Evolutionary conservation across 1,284 basidiomycete species (phyloP).

Genomic region (Pyrrhoderma noxium): DNA sequence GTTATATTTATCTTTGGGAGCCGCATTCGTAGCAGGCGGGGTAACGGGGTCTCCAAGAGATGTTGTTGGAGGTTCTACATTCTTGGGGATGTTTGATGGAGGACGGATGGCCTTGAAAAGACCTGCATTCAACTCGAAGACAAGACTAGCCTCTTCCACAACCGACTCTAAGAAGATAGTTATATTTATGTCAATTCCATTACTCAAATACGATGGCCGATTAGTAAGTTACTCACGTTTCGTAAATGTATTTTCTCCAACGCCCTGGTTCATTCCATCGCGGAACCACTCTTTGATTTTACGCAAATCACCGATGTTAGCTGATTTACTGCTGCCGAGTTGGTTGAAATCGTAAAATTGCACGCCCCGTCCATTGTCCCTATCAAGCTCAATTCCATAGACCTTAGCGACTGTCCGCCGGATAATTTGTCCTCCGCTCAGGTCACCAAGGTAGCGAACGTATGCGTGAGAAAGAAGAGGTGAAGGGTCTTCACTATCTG

Average conservation of each 20-base stretch:
- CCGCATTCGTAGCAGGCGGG: conserved; percentile 16
- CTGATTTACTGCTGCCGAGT: conserved; percentile 36
- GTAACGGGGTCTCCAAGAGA: conserved; percentile 19
- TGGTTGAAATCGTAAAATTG: conserved; percentile 71
- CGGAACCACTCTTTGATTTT: conserved; percentile 76
- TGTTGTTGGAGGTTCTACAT: conserved; percentile 18
- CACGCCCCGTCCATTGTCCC: conserved; percentile 40
- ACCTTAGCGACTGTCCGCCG: conserved; percentile 56
- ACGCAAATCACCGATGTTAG: conserved; percentile 52
- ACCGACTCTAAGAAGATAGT: conserved; percentile 30
- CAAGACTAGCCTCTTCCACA: conserved; percentile 58
- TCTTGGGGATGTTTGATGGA: conserved; percentile 3
- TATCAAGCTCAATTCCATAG: conserved; percentile 51
- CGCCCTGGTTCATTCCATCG: conserved; percentile 64
- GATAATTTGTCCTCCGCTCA: conserved; percentile 77
- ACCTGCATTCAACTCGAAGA: conserved; percentile 62
- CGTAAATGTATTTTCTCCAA: conserved; percentile 42
- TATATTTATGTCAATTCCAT: neutral
- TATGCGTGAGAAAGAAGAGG: conserved; percentile 71
- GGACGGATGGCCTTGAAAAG: conserved; percentile 49
- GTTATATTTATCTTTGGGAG: conserved; percentile 19
- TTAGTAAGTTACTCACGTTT: conserved; percentile 40
- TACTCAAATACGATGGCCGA: neutral
- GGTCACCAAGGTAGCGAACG: conserved; percentile 81
- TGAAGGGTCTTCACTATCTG: conserved; percentile 24